Percentiles rank a stretch among this genome's conserved stretches.
Evolutionary conservation across 371 early-diverging fungal species (phyloP).

Genomic region (Mucor plumbeus): DNA sequence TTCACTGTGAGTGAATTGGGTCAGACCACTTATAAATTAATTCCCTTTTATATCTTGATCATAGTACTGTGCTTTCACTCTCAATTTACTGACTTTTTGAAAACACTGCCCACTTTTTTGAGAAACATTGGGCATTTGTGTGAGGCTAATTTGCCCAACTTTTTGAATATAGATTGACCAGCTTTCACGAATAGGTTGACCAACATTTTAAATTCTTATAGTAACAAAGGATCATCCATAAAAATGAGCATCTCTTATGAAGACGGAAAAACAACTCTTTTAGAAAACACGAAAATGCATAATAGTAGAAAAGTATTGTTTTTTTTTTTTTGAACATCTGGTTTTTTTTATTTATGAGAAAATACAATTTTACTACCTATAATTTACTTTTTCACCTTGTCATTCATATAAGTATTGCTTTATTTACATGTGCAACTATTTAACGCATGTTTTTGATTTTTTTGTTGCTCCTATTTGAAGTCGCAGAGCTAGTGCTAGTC

Average conservation of each 20-base stretch:
- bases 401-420: neutral
- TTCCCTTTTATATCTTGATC: no score
- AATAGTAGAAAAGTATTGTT: slow-evolving; percentile 10
- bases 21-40: no score
- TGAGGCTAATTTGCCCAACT: neutral
- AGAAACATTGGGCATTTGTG: no score
- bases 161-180: slow-evolving; percentile 6
- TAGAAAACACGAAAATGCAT: slow-evolving; percentile 18
- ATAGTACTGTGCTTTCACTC: no score
- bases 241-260: slow-evolving; percentile 12
- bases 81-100: no score
- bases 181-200: slow-evolving; percentile 8
- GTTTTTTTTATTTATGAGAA: neutral
- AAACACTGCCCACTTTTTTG: no score
- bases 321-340: neutral
- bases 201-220: slow-evolving; percentile 14
- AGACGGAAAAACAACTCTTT: slow-evolving; percentile 14
- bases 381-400: neutral
- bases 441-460: slow-evolving; percentile 5
- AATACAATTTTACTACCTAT: no score
- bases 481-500: slow-evolving; percentile 11
- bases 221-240: slow-evolving; percentile 11
- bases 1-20: no score
- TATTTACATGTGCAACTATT: neutral
- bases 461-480: slow-evolving; percentile 13